Evolutionary conservation across 148 eudicot species (phyloP).

Genomic region (Gaultheria prostrata): DNA sequence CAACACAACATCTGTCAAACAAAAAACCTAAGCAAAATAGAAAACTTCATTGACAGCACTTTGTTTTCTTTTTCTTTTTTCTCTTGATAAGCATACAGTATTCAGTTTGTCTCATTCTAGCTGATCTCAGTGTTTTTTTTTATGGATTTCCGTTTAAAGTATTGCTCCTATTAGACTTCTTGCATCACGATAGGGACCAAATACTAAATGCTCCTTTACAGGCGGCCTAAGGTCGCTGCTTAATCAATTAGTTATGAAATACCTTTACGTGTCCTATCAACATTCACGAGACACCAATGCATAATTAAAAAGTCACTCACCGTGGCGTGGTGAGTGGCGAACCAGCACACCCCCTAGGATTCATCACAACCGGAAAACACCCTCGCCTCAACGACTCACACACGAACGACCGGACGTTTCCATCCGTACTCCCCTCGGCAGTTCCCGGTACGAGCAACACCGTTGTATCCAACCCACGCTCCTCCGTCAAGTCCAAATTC

Average conservation of each 20-base stretch:
- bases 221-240: too few relatives aligned
- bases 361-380: constrained; percentile 84
- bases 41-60: background rate
- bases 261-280: too few relatives aligned
- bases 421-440: constrained; percentile 67
- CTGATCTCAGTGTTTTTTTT: too few relatives aligned
- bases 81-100: background rate
- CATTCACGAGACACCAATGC: background rate
- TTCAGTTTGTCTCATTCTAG: too few relatives aligned
- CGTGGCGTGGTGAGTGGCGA: constrained; percentile 87
- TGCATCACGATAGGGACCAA: too few relatives aligned
- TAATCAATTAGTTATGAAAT: too few relatives aligned
- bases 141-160: too few relatives aligned
- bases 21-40: background rate
- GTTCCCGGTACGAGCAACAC: constrained; percentile 75
- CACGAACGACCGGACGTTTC: constrained; percentile 48
- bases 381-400: constrained; percentile 64
- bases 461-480: constrained; percentile 81
- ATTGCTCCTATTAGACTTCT: too few relatives aligned
- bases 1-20: background rate
- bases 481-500: constrained; percentile 66
- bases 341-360: constrained; percentile 91
- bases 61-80: background rate
- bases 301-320: constrained; percentile 25
- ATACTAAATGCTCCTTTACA: too few relatives aligned